Conservation (phyloP, 75 land plant species). For the Pinus albicaulis region DNA sequence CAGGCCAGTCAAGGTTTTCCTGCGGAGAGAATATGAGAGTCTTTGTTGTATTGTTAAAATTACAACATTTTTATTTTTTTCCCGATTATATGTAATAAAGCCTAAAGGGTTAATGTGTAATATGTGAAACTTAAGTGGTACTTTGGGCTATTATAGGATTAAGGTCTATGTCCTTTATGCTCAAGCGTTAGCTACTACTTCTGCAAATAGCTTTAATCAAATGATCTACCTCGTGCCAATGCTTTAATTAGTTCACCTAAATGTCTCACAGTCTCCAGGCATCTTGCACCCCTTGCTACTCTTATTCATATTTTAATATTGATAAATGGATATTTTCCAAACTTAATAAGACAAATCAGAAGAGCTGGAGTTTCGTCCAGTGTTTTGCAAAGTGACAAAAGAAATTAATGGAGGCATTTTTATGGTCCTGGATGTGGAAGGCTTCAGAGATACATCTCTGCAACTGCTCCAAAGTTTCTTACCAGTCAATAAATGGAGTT, state of each 20-base stretch:
- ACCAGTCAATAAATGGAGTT: no score
- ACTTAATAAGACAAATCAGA: no score
- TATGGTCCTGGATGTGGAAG: no score
- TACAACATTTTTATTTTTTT: background rate
- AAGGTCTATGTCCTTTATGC: background rate
- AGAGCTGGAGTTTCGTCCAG: no score
- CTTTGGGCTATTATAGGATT: background rate
- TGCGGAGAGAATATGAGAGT: constrained; percentile 49
- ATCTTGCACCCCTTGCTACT: background rate
- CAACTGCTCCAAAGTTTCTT: no score
- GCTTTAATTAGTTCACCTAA: background rate
- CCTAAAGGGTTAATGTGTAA: no score
- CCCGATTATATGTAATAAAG: no score
- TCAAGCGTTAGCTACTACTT: background rate
- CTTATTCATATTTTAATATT: background rate
- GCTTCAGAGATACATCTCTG: no score
- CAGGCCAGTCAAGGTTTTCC: constrained; percentile 80
- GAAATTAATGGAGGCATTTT: no score
- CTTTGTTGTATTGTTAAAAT: background rate
- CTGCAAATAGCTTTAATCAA: background rate
- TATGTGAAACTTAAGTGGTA: no score
- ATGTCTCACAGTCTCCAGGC: background rate
- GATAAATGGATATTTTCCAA: no score
- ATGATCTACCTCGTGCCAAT: background rate
- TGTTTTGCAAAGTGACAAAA: no score